Conservation (phyloP, 2,329 filamentous ascomycete species). For the Elsinoe ampelina region DNA sequence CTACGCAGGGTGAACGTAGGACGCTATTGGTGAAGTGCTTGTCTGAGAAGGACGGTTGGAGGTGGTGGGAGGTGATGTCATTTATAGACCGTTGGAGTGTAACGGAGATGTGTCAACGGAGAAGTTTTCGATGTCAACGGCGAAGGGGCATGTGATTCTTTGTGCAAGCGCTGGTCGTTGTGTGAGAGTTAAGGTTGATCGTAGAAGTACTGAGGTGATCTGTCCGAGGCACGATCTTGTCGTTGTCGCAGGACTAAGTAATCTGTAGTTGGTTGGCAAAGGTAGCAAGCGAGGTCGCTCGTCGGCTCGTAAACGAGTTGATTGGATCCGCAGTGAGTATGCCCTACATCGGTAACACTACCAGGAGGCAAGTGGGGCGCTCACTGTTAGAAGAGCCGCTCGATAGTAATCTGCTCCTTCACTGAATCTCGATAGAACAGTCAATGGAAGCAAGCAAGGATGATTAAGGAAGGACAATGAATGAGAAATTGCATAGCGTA, state of each 20-base stretch:
- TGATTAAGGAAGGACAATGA: background rate
- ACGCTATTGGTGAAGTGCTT: background rate
- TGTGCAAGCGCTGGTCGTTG: background rate
- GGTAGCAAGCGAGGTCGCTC: background rate
- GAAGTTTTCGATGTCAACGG: conserved; percentile 1
- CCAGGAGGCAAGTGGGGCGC: no score
- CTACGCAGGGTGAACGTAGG: background rate
- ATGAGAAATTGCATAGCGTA: background rate
- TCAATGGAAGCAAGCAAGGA: background rate
- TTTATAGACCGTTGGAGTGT: background rate
- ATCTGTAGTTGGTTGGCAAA: background rate
- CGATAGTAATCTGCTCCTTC: background rate
- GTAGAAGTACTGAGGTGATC: background rate
- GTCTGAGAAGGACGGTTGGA: background rate
- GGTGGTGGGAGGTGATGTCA: background rate
- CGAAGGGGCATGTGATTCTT: conserved; percentile 3
- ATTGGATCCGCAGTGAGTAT: no score
- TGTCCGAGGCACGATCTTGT: background rate
- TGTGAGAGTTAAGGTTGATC: background rate
- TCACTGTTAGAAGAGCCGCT: background rate
- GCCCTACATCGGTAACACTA: no score
- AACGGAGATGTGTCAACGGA: background rate
- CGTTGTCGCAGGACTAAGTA: background rate
- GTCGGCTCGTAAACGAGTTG: background rate
- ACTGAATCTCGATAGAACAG: background rate